phyloP scores from a whole-genome alignment of 345 rosid species.

The Gossypium australe region DNA sequence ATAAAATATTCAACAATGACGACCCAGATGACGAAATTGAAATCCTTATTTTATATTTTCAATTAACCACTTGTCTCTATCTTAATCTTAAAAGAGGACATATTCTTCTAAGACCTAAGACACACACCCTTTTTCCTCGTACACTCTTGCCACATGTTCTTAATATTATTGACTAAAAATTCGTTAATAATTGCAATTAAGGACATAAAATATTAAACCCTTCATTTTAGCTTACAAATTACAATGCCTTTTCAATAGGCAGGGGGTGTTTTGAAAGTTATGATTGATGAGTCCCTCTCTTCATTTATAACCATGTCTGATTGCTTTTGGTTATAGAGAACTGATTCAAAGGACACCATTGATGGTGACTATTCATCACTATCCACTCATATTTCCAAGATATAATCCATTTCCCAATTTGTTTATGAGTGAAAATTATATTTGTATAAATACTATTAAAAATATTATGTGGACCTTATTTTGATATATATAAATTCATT shows the following conservation, averaged over 20 bases:
- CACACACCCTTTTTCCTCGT: constrained; percentile 22
- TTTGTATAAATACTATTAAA: too few species aligned
- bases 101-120: not conserved
- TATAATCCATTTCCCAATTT: constrained; percentile 8
- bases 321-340: constrained; percentile 38
- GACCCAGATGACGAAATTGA: constrained; percentile 37
- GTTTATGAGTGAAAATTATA: too few species aligned
- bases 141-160: constrained; percentile 9
- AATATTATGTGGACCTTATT: fast-evolving
- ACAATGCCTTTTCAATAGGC: constrained; percentile 13
- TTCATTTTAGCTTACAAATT: not conserved
- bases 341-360: constrained; percentile 8
- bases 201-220: too few species aligned
- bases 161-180: not conserved
- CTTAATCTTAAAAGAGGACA: constrained; percentile 1
- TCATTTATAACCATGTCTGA: constrained; percentile 61
- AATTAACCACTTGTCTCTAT: not conserved
- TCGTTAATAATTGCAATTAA: not conserved
- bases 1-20: constrained; percentile 30
- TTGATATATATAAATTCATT: too few species aligned
- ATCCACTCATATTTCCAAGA: constrained; percentile 42
- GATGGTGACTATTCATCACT: constrained; percentile 40
- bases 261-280: constrained; percentile 11
- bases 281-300: constrained; percentile 69
- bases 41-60: constrained; percentile 5